These are phyloP conservation scores for Talaromyces sp. DNA, from an alignment of 2,329 filamentous ascomycete species.

Conservation along the genomic window DNA sequence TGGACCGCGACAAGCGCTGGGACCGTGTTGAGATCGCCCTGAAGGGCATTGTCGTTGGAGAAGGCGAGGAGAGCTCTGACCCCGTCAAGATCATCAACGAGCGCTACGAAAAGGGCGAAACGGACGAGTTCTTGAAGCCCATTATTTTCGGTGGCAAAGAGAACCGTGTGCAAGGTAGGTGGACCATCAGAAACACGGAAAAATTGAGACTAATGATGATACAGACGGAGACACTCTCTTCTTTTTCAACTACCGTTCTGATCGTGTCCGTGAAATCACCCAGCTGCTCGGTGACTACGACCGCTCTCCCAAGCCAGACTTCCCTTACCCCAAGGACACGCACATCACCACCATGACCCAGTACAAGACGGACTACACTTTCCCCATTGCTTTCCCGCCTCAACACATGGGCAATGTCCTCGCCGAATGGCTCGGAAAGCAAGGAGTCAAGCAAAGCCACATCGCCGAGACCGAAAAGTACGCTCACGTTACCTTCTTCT, in stretches of 20 bases:
- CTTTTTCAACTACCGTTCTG: slow-evolving; percentile 99
- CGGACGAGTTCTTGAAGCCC: slow-evolving; percentile 95
- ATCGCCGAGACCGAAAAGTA: slow-evolving; percentile 99
- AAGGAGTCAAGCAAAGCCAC: slow-evolving; percentile 87
- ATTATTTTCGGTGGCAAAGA: slow-evolving; percentile 90
- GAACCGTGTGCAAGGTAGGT: slow-evolving; percentile 70
- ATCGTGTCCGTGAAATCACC: slow-evolving; percentile 92
- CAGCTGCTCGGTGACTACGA: slow-evolving; percentile 90
- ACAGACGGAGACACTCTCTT: slow-evolving; percentile 87
- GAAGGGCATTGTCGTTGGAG: slow-evolving; percentile 77
- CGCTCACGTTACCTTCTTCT: slow-evolving; percentile 99
- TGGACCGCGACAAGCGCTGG: slow-evolving; percentile 99
- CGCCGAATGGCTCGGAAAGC: slow-evolving; percentile 89
- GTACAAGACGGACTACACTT: slow-evolving; percentile 94
- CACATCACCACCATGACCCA: slow-evolving; percentile 92
- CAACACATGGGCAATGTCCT: slow-evolving; percentile 98
- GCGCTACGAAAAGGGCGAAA: slow-evolving; percentile 81
- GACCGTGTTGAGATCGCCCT: slow-evolving; percentile 86
- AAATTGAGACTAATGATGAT: not conserved
- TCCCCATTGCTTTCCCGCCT: slow-evolving; percentile 85
- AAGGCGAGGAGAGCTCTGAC: slow-evolving; percentile 80
- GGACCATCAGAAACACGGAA: not conserved
- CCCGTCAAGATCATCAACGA: slow-evolving; percentile 81
- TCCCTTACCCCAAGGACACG: slow-evolving; percentile 87
- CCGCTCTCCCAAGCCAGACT: slow-evolving; percentile 82